Evolutionary conservation across 768 basidiomycete genomes (phyloP).

Genomic region (Sarcodon sp.): DNA sequence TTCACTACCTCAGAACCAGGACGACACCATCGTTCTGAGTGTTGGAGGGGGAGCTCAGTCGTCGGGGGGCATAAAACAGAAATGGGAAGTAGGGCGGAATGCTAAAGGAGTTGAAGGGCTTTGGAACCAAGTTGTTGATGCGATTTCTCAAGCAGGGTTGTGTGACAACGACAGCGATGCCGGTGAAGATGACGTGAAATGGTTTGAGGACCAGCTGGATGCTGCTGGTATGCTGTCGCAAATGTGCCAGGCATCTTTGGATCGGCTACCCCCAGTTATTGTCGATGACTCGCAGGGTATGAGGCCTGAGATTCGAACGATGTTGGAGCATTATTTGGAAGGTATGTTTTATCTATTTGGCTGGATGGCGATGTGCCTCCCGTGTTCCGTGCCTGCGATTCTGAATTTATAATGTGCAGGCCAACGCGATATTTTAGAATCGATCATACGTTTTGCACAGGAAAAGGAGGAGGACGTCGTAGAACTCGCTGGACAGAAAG

Average conservation of each 20-base stretch:
- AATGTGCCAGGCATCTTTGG: conserved; percentile 45
- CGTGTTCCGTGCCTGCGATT: neutral
- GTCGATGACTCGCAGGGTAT: conserved; percentile 11
- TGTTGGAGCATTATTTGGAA: conserved; percentile 59
- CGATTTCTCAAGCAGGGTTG: conserved; percentile 16
- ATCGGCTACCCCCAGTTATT: conserved; percentile 28
- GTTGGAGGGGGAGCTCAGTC: conserved; percentile 36
- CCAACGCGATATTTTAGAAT: conserved; percentile 43
- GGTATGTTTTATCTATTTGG: conserved; percentile 7
- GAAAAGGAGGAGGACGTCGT: conserved; percentile 35
- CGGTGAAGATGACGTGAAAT: conserved; percentile 10
- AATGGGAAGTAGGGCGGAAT: conserved; percentile 53
- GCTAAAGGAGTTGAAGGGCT: conserved; percentile 41
- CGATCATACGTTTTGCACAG: conserved; percentile 34
- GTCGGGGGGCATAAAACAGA: conserved; percentile 13
- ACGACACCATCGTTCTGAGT: conserved; percentile 77
- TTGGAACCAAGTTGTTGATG: conserved; percentile 39
- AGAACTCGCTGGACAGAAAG: conserved; percentile 33
- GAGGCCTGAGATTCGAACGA: conserved; percentile 44
- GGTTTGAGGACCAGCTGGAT: conserved; percentile 52
- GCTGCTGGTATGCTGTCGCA: conserved; percentile 50
- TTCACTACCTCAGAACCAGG: conserved; percentile 62
- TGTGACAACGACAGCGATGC: conserved; percentile 13
- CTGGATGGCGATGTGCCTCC: neutral
- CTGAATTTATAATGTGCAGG: conserved; percentile 21